A percentile compares a stretch with the other conserved stretches of the same genome.
phyloP scores from a whole-genome alignment of 2,329 filamentous ascomycete genomes.

The Cytospora schulzeri region DNA sequence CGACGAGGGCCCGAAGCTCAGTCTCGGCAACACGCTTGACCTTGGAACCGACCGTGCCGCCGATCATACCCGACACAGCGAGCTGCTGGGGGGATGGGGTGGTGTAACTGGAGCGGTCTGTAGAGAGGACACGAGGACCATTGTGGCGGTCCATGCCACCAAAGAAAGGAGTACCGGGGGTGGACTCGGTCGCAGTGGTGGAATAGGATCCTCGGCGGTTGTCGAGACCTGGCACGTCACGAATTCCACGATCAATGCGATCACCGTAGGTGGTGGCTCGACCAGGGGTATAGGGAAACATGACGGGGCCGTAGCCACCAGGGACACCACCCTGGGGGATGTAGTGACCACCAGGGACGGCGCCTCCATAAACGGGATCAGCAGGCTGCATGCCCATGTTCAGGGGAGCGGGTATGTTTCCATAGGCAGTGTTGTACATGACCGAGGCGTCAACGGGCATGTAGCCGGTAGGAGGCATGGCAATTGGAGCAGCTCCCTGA shows the following conservation, averaged over 20 bases:
- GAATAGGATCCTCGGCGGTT: constrained; percentile 70
- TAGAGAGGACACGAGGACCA: constrained; percentile 58
- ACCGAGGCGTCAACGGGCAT: constrained; percentile 31
- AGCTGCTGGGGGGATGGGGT: constrained; percentile 68
- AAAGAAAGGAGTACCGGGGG: constrained; percentile 67
- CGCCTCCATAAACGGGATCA: constrained; percentile 34
- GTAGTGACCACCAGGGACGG: constrained; percentile 32
- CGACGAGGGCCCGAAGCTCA: constrained; percentile 65
- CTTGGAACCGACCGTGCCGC: constrained; percentile 46
- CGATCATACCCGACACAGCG: constrained; percentile 44
- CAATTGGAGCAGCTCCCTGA: constrained; percentile 31
- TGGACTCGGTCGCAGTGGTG: constrained; percentile 61
- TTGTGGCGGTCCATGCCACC: constrained; percentile 61
- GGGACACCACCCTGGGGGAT: constrained; percentile 32
- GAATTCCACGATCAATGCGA: constrained; percentile 49
- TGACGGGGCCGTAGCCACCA: constrained; percentile 35
- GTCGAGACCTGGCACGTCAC: constrained; percentile 63
- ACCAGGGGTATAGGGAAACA: constrained; percentile 57
- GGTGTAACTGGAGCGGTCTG: constrained; percentile 65
- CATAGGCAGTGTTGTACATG: constrained; percentile 29
- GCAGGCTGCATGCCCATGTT: constrained; percentile 27
- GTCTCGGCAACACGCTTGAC: constrained; percentile 45
- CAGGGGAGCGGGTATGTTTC: constrained; percentile 21
- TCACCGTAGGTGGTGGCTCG: constrained; percentile 48
- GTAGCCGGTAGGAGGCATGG: constrained; percentile 30